These are phyloP conservation scores for Caloboletus firmus DNA, from an alignment of 1,284 basidiomycete genomes.

Conservation along the genomic window DNA sequence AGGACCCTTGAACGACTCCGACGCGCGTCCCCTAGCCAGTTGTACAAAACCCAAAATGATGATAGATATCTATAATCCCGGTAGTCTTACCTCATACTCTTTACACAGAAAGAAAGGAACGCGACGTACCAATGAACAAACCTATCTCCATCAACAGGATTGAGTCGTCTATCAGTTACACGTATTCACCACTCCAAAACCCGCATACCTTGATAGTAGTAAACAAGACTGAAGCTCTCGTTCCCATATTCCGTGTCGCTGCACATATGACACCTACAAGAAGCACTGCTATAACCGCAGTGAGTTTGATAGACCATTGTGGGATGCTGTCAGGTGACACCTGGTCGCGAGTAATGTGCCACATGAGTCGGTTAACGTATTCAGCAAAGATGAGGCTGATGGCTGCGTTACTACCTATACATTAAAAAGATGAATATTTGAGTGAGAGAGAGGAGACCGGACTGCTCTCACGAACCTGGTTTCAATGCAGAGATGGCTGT, in stretches of 20 bases:
- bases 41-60: constrained; percentile 74
- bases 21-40: constrained; percentile 64
- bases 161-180: constrained; percentile 3
- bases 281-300: constrained; percentile 73
- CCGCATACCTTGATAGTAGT: constrained; percentile 78
- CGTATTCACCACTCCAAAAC: not conserved
- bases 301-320: constrained; percentile 91
- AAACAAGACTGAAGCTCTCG: constrained; percentile 81
- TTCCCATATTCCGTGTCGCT: constrained; percentile 76
- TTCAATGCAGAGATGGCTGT: constrained; percentile 87
- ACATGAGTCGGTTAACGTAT: constrained; percentile 82
- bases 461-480: constrained; percentile 51
- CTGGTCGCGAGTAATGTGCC: constrained; percentile 61
- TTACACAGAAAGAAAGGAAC: not conserved
- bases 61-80: constrained; percentile 56
- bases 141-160: constrained; percentile 35
- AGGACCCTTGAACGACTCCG: constrained; percentile 61
- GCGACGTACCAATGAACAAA: constrained; percentile 54
- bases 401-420: constrained; percentile 62
- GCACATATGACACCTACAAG: constrained; percentile 78
- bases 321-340: constrained; percentile 79
- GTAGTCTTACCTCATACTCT: not conserved
- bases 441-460: not conserved
- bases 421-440: constrained; percentile 7
- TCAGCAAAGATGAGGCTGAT: constrained; percentile 78